Conservation (phyloP, 2,329 filamentous ascomycete species). For the Parafenestella ontariensis region DNA sequence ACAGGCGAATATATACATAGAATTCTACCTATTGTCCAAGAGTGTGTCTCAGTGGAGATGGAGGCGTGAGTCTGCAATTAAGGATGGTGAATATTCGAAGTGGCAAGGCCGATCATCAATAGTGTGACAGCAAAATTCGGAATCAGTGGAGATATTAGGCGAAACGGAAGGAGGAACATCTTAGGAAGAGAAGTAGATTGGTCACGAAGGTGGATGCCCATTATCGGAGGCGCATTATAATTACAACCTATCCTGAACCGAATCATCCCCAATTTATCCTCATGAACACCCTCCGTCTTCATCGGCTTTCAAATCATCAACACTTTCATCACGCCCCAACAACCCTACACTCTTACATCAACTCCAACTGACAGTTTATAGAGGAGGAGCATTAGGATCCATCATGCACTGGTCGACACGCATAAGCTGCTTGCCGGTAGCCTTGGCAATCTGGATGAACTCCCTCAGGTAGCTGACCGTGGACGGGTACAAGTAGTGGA, state of each 20-base stretch:
- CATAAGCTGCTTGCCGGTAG: conserved; percentile 69
- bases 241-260: neutral
- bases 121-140: too few species aligned
- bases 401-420: conserved; percentile 71
- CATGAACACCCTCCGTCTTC: too few species aligned
- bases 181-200: neutral
- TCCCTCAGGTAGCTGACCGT: conserved; percentile 70
- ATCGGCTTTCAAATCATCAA: too few species aligned
- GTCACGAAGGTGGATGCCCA: neutral
- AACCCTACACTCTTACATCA: neutral
- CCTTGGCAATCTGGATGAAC: conserved; percentile 70
- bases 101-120: too few species aligned
- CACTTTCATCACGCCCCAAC: neutral
- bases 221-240: conserved; percentile 3
- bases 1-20: too few species aligned
- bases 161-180: too few species aligned
- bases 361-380: neutral
- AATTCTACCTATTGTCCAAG: too few species aligned
- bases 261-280: too few species aligned
- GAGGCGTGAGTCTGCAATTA: too few species aligned
- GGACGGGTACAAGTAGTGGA: conserved; percentile 71
- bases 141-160: too few species aligned
- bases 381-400: conserved; percentile 63
- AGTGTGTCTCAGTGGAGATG: too few species aligned
- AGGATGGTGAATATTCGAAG: too few species aligned